Percentiles rank a stretch among this genome's conserved stretches.
Conservation (phyloP, 208 protist species). For the Lotmaria passim region DNA sequence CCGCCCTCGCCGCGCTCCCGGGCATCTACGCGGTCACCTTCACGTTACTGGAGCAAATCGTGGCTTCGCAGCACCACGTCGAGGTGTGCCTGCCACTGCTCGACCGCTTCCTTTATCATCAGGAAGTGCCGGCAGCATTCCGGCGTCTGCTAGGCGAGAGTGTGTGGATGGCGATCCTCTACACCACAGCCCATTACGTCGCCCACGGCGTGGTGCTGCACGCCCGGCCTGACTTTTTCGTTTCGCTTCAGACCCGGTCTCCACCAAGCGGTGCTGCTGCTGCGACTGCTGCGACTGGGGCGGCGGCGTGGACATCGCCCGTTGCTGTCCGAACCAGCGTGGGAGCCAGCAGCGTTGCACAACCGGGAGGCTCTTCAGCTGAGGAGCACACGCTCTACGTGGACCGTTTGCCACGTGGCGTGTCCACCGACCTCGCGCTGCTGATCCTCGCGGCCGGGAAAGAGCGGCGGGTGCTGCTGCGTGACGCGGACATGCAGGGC, state of each 20-base stretch:
- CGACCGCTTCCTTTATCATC: slow-evolving; percentile 51
- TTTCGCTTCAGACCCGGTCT: slow-evolving; percentile 38
- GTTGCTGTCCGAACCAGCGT: not conserved
- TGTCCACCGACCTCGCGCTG: slow-evolving; percentile 68
- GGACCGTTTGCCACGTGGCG: slow-evolving; percentile 63
- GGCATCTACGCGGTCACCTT: slow-evolving; percentile 61
- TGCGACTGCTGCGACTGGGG: not conserved
- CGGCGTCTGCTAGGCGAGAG: slow-evolving; percentile 66
- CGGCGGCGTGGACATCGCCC: not conserved
- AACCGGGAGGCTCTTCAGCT: no score
- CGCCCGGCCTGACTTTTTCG: slow-evolving; percentile 77
- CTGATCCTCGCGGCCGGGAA: slow-evolving; percentile 72
- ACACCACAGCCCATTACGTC: slow-evolving; percentile 85
- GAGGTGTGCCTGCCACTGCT: slow-evolving; percentile 43
- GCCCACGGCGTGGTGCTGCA: slow-evolving; percentile 88
- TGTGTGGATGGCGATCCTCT: slow-evolving; percentile 77
- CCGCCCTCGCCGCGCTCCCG: slow-evolving; percentile 44
- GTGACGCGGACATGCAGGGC: slow-evolving; percentile 31
- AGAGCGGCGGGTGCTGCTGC: slow-evolving; percentile 72
- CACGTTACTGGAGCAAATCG: slow-evolving; percentile 45
- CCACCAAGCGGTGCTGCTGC: no score
- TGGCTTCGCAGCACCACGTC: slow-evolving; percentile 16
- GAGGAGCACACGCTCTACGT: slow-evolving; percentile 67
- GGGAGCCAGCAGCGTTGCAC: not conserved
- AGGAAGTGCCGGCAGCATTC: slow-evolving; percentile 63